Evolutionary conservation across 2,329 filamentous ascomycete species (phyloP).

Genomic region (Claviceps quebecensis): DNA sequence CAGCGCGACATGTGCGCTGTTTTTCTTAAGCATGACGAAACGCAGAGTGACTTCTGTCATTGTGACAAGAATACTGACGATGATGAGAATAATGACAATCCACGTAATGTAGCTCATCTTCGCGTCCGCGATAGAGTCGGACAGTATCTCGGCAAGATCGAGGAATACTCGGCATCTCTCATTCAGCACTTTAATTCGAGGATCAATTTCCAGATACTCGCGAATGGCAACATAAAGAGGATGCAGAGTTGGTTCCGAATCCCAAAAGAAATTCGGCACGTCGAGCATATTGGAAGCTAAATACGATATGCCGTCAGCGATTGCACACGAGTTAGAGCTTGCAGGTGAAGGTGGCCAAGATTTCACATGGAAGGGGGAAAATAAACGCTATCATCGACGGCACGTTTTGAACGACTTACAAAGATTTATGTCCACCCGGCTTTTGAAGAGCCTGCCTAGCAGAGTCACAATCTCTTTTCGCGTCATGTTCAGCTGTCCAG

Average conservation of each 20-base stretch:
- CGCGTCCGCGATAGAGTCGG: conserved; percentile 79
- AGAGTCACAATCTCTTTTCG: conserved; percentile 86
- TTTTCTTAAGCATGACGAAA: conserved; percentile 54
- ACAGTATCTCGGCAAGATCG: conserved; percentile 87
- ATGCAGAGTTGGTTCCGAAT: conserved; percentile 86
- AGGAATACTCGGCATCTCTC: conserved; percentile 94
- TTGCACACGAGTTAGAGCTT: neutral
- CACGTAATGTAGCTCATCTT: conserved; percentile 96
- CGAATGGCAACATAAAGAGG: conserved; percentile 88
- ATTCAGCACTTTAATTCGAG: conserved; percentile 90
- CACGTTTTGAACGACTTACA: conserved; percentile 44
- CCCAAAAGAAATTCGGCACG: conserved; percentile 97
- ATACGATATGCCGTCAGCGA: neutral
- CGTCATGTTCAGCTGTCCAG: conserved; percentile 82
- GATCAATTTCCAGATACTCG: conserved; percentile 95
- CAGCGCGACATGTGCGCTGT: conserved; percentile 7
- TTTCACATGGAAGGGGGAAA: too few relatives aligned
- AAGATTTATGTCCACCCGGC: conserved; percentile 89
- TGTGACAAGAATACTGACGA: conserved; percentile 82
- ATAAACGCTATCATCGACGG: neutral
- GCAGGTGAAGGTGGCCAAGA: neutral
- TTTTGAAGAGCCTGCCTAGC: conserved; percentile 80
- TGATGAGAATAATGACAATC: conserved; percentile 92
- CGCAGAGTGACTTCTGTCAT: conserved; percentile 77
- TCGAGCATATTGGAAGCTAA: conserved; percentile 88